Evolutionary conservation across 345 rosid species (phyloP).

Genomic region (Salix purpurea): DNA sequence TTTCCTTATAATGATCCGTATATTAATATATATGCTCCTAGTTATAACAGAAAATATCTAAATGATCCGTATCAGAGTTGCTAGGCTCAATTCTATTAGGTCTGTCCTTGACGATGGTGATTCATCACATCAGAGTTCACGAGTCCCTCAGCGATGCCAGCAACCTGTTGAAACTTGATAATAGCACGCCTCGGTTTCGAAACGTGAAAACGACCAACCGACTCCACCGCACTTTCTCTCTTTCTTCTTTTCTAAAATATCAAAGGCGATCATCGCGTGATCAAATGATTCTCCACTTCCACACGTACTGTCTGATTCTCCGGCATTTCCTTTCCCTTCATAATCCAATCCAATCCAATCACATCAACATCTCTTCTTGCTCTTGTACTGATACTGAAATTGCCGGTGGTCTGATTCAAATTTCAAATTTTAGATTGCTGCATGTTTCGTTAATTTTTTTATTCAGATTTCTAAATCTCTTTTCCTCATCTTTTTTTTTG

Average conservation of each 20-base stretch:
- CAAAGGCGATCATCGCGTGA: not conserved
- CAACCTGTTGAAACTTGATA: not conserved
- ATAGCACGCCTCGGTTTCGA: not conserved
- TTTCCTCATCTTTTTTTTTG: not conserved
- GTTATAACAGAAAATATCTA: too few relatives aligned
- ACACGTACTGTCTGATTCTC: not conserved
- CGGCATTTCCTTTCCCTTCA: not conserved
- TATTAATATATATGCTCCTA: too few relatives aligned
- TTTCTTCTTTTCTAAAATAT: not conserved
- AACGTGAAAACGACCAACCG: slow-evolving; percentile 2
- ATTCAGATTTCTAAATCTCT: not conserved
- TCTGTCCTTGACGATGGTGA: not conserved
- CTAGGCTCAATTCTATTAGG: not conserved
- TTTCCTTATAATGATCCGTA: too few relatives aligned
- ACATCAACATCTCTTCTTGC: not conserved
- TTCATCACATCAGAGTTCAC: too few relatives aligned
- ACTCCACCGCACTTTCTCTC: not conserved
- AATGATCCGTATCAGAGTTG: too few relatives aligned
- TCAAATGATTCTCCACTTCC: not conserved
- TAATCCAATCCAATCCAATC: not conserved
- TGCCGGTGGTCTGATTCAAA: not conserved
- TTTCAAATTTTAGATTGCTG: not conserved
- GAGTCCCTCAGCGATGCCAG: not conserved
- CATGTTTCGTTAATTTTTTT: not conserved
- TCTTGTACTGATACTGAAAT: not conserved